These are phyloP conservation scores for Raddia guianensis DNA, from an alignment of 176 grass and related monocot genomes.

Conservation along the genomic window DNA sequence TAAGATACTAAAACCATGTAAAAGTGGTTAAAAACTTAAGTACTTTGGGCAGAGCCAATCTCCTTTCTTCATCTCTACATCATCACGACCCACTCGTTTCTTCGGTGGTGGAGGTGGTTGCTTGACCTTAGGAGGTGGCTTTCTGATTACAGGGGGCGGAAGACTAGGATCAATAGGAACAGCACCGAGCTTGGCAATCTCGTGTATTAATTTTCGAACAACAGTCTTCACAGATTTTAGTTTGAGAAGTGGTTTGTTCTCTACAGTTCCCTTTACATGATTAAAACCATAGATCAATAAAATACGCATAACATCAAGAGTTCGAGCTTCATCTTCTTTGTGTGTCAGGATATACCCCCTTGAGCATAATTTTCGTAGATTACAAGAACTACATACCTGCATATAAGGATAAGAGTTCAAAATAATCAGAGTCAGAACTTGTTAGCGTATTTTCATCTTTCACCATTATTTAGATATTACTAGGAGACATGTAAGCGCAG, in stretches of 20 bases:
- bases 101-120: slow-evolving; percentile 80
- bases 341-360: slow-evolving; percentile 90
- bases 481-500: neutral
- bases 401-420: slow-evolving; percentile 35
- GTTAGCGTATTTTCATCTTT: slow-evolving; percentile 7
- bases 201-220: slow-evolving; percentile 80
- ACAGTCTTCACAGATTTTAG: slow-evolving; percentile 79
- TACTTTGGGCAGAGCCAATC: slow-evolving; percentile 99
- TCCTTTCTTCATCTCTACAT: slow-evolving; percentile 99
- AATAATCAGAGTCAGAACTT: slow-evolving; percentile 34
- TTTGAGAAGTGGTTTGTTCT: slow-evolving; percentile 78
- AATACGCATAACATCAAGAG: slow-evolving; percentile 87
- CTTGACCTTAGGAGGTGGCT: slow-evolving; percentile 84
- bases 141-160: slow-evolving; percentile 70
- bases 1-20: slow-evolving; percentile 35
- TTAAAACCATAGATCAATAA: slow-evolving; percentile 87
- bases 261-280: slow-evolving; percentile 77
- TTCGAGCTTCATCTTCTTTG: slow-evolving; percentile 94
- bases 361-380: slow-evolving; percentile 66
- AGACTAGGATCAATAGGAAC: slow-evolving; percentile 93
- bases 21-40: slow-evolving; percentile 38
- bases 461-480: neutral
- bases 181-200: slow-evolving; percentile 74
- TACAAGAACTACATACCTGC: slow-evolving; percentile 97
- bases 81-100: slow-evolving; percentile 92